Percentiles rank a stretch among this genome's conserved stretches.
These are phyloP conservation scores for Trametes hirsuta DNA, from an alignment of 1,284 basidiomycete species.

Conservation along the genomic window DNA sequence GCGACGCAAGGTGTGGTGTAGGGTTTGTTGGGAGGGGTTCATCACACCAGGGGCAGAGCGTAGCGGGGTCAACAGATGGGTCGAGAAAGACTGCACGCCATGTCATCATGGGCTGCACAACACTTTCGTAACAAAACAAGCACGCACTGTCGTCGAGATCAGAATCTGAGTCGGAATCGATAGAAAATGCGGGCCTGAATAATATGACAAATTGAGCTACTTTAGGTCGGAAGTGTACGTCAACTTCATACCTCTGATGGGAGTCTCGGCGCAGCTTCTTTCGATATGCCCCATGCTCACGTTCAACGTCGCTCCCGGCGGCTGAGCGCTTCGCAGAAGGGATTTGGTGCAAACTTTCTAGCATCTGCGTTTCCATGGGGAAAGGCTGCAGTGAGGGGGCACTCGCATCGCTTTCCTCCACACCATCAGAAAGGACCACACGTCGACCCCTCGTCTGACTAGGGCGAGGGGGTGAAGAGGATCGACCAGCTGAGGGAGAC, in stretches of 20 bases:
- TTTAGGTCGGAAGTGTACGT: neutral
- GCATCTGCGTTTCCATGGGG: slow-evolving; percentile 52
- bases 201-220: neutral
- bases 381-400: slow-evolving; percentile 43
- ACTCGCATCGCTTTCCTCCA: slow-evolving; percentile 15
- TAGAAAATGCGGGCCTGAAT: slow-evolving; percentile 17
- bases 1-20: slow-evolving; percentile 56
- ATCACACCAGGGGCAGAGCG: slow-evolving; percentile 80
- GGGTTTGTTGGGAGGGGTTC: slow-evolving; percentile 62
- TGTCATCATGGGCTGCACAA: slow-evolving; percentile 4
- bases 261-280: slow-evolving; percentile 30
- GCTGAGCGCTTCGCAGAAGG: slow-evolving; percentile 42
- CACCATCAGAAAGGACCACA: slow-evolving; percentile 18
- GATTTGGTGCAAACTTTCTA: slow-evolving; percentile 38
- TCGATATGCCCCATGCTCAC: slow-evolving; percentile 30
- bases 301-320: slow-evolving; percentile 34
- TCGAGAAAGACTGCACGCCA: slow-evolving; percentile 45
- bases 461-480: slow-evolving; percentile 4
- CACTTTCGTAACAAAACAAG: neutral
- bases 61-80: slow-evolving; percentile 57
- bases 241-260: neutral
- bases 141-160: slow-evolving; percentile 33
- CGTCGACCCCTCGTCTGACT: slow-evolving; percentile 9
- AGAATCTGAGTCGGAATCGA: slow-evolving; percentile 24
- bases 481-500: slow-evolving; percentile 10